phyloP scores from a whole-genome alignment of 2,329 filamentous ascomycete genomes.

The Raffaelea arxii region DNA sequence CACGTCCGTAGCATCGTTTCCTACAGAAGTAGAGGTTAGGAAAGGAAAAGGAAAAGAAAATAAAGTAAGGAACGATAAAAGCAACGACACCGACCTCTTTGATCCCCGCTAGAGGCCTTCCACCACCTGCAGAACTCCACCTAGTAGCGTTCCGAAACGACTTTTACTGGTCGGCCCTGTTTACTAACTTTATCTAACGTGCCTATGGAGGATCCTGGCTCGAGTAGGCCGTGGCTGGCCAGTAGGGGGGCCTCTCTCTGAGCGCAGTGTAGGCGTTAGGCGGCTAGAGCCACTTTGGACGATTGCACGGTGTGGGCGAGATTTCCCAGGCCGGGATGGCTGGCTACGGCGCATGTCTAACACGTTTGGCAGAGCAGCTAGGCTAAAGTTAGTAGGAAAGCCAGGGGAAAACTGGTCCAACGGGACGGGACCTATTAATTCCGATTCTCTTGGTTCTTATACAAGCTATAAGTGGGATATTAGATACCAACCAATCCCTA shows the following conservation, averaged over 20 bases:
- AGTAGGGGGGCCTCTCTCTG: not conserved
- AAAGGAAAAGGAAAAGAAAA: too few species aligned
- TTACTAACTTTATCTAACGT: conserved; percentile 1
- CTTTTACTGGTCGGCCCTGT: not conserved
- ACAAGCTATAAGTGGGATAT: not conserved
- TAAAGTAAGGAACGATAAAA: too few species aligned
- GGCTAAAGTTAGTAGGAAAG: not conserved
- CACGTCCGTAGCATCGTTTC: not conserved
- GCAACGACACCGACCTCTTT: too few species aligned
- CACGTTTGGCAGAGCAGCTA: not conserved
- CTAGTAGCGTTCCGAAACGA: conserved; percentile 1
- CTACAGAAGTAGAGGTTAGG: not conserved
- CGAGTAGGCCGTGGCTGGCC: not conserved
- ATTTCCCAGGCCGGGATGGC: too few species aligned
- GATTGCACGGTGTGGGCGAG: not conserved
- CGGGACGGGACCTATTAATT: not conserved
- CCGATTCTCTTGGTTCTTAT: conserved; percentile 1
- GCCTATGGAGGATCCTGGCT: not conserved
- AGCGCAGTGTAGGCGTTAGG: not conserved
- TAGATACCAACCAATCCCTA: too few species aligned
- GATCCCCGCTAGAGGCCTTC: too few species aligned
- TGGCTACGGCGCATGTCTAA: not conserved
- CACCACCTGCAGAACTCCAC: not conserved
- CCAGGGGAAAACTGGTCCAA: not conserved
- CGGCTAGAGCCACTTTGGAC: not conserved